phyloP scores from a whole-genome alignment of 176 grass and related monocot genomes.

The Zea mays region DNA sequence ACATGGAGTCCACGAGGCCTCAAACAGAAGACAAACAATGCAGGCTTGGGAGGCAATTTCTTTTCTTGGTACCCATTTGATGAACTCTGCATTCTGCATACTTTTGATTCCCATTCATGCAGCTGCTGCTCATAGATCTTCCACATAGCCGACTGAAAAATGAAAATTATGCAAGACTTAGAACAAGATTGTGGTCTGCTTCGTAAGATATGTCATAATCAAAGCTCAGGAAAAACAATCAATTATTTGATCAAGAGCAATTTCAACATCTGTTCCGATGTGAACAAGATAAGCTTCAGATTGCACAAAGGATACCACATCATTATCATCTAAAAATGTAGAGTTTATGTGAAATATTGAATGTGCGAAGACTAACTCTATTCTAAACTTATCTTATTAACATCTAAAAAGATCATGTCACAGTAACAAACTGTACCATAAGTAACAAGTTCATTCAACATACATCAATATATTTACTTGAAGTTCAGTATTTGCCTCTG shows the following conservation, averaged over 20 bases:
- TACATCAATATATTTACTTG: no score
- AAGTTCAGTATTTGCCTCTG: no score
- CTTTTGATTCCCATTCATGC: conserved; percentile 78
- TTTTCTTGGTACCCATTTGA: conserved; percentile 60
- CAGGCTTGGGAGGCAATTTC: conserved; percentile 57
- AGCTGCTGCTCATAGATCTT: conserved; percentile 68
- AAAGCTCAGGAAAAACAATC: conserved; percentile 18
- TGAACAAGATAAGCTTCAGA: conserved; percentile 58
- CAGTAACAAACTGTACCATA: no score
- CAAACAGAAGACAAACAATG: conserved; percentile 94
- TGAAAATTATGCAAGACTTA: conserved; percentile 47
- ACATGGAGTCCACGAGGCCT: conserved; percentile 75
- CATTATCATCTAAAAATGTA: conserved; percentile 10
- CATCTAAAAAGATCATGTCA: no score
- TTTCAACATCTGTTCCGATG: conserved; percentile 77
- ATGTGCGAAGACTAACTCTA: no score
- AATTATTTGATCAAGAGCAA: conserved; percentile 55
- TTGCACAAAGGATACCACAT: conserved; percentile 44
- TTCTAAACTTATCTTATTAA: no score
- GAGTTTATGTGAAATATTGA: no score
- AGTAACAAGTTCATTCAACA: no score
- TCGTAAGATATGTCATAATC: neutral
- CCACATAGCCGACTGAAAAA: conserved; percentile 84
- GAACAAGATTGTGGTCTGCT: neutral
- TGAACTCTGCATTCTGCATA: conserved; percentile 51